Percentiles rank a stretch among this genome's conserved stretches.
phyloP scores from a whole-genome alignment of 1,284 basidiomycete genomes.

The Cutaneotrichosporon sp. region DNA sequence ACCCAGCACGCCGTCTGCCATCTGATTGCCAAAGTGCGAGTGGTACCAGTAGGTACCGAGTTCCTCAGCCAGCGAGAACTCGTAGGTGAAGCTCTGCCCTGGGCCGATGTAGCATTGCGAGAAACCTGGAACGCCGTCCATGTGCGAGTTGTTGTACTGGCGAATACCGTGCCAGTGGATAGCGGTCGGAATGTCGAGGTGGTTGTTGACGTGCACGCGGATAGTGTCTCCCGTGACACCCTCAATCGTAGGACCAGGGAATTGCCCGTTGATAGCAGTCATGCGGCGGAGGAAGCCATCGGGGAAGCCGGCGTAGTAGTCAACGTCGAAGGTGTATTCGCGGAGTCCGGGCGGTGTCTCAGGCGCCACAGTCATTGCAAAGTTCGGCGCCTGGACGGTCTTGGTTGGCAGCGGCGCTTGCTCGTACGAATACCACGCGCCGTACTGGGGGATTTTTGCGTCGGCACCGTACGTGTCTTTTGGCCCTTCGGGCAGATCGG shows the following conservation, averaged over 20 bases:
- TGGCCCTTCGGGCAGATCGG: background rate
- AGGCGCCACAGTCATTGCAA: background rate
- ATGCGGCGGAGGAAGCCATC: constrained; percentile 16
- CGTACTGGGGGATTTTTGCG: background rate
- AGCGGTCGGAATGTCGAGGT: constrained; percentile 21
- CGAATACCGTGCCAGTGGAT: constrained; percentile 39
- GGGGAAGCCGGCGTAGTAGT: constrained; percentile 3
- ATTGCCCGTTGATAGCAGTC: constrained; percentile 14
- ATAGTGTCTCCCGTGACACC: constrained; percentile 32
- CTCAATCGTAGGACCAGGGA: constrained; percentile 30
- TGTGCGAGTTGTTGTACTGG: constrained; percentile 25
- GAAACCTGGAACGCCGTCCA: constrained; percentile 38
- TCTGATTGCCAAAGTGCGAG: constrained; percentile 32
- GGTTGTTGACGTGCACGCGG: constrained; percentile 27
- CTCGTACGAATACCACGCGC: constrained; percentile 2
- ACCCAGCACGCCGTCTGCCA: constrained; percentile 30
- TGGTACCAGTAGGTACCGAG: constrained; percentile 39
- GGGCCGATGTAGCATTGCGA: constrained; percentile 55
- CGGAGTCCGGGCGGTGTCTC: background rate
- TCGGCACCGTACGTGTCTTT: background rate
- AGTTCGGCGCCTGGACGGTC: background rate
- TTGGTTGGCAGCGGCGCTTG: background rate
- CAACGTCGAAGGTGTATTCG: constrained; percentile 2
- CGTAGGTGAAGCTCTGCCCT: constrained; percentile 53
- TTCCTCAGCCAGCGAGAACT: constrained; percentile 25